A percentile compares a stretch with the other conserved stretches of the same genome.
phyloP scores from a whole-genome alignment of 352 stramenopile genomes.

The Phytopythium aichiense region DNA sequence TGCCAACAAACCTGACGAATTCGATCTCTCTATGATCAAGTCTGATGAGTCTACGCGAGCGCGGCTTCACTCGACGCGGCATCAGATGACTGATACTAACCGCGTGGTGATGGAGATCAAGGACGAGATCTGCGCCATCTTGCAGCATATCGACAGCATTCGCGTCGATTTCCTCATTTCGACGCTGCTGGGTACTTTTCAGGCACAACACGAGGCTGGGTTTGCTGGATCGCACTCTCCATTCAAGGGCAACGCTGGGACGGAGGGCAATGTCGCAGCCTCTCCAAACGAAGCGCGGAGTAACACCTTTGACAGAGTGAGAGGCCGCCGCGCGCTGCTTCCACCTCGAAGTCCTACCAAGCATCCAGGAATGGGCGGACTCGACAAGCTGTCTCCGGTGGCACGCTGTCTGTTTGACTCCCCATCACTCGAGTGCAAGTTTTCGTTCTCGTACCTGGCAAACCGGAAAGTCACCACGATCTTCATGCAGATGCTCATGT shows the following conservation, averaged over 20 bases:
- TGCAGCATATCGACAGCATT: slow-evolving; percentile 53
- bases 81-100: slow-evolving; percentile 41
- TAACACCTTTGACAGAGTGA: not conserved
- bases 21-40: not conserved
- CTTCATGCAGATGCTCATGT: slow-evolving; percentile 79
- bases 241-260: not conserved
- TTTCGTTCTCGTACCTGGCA: slow-evolving; percentile 45
- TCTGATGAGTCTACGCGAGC: not conserved
- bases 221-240: not conserved
- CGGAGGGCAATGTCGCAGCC: not conserved
- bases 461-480: slow-evolving; percentile 44
- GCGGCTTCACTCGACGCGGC: not conserved
- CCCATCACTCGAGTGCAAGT: slow-evolving; percentile 51
- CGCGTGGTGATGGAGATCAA: slow-evolving; percentile 73
- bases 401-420: slow-evolving; percentile 42
- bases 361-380: slow-evolving; percentile 4
- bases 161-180: slow-evolving; percentile 69
- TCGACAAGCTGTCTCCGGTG: slow-evolving; percentile 44
- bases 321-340: not conserved
- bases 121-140: slow-evolving; percentile 58
- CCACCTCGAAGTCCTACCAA: slow-evolving; percentile 1
- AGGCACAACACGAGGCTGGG: slow-evolving; percentile 21
- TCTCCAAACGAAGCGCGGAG: not conserved
- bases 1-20: not conserved
- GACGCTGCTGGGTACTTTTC: slow-evolving; percentile 38